Evolutionary conservation across 2,329 filamentous ascomycete species (phyloP), one percentile per base, ranked within the genome.

Genomic region (Fusarium sp.): DNA sequence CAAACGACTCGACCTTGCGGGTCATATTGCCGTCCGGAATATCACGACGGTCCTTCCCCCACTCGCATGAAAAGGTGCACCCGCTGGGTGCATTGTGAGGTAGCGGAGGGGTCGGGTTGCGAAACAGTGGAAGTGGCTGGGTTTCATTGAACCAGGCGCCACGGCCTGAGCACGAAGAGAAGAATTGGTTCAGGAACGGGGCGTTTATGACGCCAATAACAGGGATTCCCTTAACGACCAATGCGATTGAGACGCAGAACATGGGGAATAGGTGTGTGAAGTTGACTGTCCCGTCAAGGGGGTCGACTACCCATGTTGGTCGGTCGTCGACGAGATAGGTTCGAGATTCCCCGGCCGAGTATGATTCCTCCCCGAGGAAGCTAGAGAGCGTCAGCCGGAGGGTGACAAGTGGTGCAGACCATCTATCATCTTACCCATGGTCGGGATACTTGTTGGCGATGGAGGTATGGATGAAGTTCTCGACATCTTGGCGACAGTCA

Each of bases 191-290:
- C 13, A 92, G 82, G 69, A 94, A 89, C 0, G 92, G 92, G 0
- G 92, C 91, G 73, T 92, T 89, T 74, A 94, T 90, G 47, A 94
- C 87, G 18, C 92, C 92, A 53, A 94, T 87, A 3, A 90, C 79
- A 3, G 92, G 90, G 30, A 83, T 79, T 7, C 86, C 84, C 16
- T 86, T 79, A 58, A 92, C 75, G 27, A 91, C 83, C 74, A 94
- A 90, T 51, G 86, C 92, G 74, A 94, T 94, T 37, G 90, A 93
- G 44, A 94, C 90, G 78, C 92, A 94, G 81, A 93, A 94, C 90
- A 94, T 93, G 62, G 91, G 91, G 76, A 93, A 94, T 7, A 93
- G 85, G 78, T 94, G 92, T 31, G 92, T 93, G 81, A 92, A 94
- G 83, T 94, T 94, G 64, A 94, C 91, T 4, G 92, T 94, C 82